Evolutionary conservation across 2,329 filamentous ascomycete species (phyloP).

Genomic region (Aspergillus viridinutans): DNA sequence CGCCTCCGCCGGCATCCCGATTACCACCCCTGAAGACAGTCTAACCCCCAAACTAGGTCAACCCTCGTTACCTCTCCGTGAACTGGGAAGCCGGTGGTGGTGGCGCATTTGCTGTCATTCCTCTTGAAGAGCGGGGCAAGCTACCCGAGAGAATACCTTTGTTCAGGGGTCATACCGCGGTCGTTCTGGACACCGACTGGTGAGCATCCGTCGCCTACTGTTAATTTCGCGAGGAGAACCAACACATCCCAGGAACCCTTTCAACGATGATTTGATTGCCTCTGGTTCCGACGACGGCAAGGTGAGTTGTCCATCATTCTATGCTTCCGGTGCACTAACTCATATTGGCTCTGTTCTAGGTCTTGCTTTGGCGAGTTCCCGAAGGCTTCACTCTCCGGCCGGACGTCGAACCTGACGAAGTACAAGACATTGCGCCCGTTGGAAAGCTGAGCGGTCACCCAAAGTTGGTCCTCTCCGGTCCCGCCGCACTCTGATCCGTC

Average conservation of each 20-base stretch:
- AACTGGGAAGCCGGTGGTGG: slow-evolving; percentile 98
- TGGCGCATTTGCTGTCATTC: slow-evolving; percentile 94
- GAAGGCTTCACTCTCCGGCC: slow-evolving; percentile 78
- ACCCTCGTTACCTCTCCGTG: slow-evolving; percentile 91
- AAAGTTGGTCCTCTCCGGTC: slow-evolving; percentile 52
- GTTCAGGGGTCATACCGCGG: slow-evolving; percentile 92
- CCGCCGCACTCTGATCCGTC: neutral
- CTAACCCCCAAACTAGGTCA: slow-evolving; percentile 58
- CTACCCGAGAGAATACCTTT: slow-evolving; percentile 88
- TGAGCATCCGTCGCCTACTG: slow-evolving; percentile 40
- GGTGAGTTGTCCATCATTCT: slow-evolving; percentile 35
- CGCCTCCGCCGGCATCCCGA: slow-evolving; percentile 31
- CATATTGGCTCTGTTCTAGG: slow-evolving; percentile 33
- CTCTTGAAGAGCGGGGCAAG: slow-evolving; percentile 82
- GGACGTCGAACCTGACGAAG: slow-evolving; percentile 70
- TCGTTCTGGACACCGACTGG: slow-evolving; percentile 97
- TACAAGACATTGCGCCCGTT: slow-evolving; percentile 73
- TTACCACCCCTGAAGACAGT: slow-evolving; percentile 13
- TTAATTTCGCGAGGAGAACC: slow-evolving; percentile 2
- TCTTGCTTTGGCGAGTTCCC: slow-evolving; percentile 95
- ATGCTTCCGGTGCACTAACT: slow-evolving; percentile 1
- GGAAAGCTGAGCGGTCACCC: slow-evolving; percentile 82
- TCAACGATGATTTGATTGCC: slow-evolving; percentile 88
- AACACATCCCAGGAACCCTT: slow-evolving; percentile 68
- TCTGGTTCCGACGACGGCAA: slow-evolving; percentile 96